Conservation (phyloP, 2,329 filamentous ascomycete species). For the Aspergillus sp. region DNA sequence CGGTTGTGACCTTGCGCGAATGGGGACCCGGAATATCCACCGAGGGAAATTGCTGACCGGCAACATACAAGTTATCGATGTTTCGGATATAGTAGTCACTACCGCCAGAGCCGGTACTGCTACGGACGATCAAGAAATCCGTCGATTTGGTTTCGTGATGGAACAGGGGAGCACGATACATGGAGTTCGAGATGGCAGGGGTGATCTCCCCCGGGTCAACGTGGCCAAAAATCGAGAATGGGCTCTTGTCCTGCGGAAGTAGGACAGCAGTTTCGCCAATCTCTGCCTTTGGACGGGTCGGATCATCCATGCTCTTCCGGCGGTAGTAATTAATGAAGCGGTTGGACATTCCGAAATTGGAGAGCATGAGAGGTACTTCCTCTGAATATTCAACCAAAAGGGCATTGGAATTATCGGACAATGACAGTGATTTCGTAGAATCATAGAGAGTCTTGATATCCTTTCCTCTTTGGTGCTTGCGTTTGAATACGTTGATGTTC, state of each 20-base stretch:
- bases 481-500: conserved; percentile 70
- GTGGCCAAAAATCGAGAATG: conserved; percentile 91
- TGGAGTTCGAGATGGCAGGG: conserved; percentile 87
- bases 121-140: conserved; percentile 86
- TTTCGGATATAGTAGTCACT: conserved; percentile 80
- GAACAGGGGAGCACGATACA: conserved; percentile 94
- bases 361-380: conserved; percentile 85
- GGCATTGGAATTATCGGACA: conserved; percentile 84
- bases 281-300: conserved; percentile 72
- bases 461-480: conserved; percentile 78
- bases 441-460: conserved; percentile 75
- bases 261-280: conserved; percentile 87
- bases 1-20: conserved; percentile 91
- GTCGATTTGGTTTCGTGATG: conserved; percentile 73
- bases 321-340: conserved; percentile 96
- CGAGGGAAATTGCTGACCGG: conserved; percentile 89
- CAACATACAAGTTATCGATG: conserved; percentile 85
- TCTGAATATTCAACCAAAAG: conserved; percentile 95
- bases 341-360: conserved; percentile 96
- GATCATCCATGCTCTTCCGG: conserved; percentile 75
- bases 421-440: conserved; percentile 75
- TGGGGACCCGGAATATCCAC: conserved; percentile 92
- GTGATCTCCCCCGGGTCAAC: conserved; percentile 89
- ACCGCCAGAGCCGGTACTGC: conserved; percentile 74
- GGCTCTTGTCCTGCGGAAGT: conserved; percentile 90